phyloP scores from a whole-genome alignment of 2,329 filamentous ascomycete species.

The Dothidotthia symphoricarpi region DNA sequence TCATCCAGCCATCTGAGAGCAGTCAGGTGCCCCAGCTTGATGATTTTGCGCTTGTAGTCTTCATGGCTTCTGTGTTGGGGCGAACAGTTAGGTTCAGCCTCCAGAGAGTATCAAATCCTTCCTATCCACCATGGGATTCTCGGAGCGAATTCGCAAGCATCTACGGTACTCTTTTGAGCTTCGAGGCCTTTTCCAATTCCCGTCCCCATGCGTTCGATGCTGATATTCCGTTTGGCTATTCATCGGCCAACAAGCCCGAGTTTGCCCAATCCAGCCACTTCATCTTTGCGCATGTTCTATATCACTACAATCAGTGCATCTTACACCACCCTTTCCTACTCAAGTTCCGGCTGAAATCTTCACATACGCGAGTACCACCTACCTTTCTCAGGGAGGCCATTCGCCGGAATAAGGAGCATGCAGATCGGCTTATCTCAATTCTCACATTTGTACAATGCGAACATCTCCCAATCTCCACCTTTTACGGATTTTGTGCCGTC shows the following conservation, averaged over 20 bases:
- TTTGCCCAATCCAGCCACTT: constrained; percentile 25
- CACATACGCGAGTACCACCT: constrained; percentile 22
- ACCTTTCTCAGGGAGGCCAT: constrained; percentile 32
- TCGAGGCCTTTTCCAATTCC: constrained; percentile 33
- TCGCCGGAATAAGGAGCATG: constrained; percentile 28
- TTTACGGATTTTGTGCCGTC: constrained; percentile 35
- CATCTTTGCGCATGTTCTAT: constrained; percentile 35
- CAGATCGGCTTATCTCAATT: constrained; percentile 26
- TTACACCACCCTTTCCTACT: constrained; percentile 39
- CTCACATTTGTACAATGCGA: constrained; percentile 19
- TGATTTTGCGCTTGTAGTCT: constrained; percentile 28
- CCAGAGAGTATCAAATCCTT: constrained; percentile 7
- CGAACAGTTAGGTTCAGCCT: constrained; percentile 33
- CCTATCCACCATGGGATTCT: constrained; percentile 37
- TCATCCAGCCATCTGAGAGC: not conserved
- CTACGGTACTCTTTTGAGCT: constrained; percentile 31
- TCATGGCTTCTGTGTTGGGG: constrained; percentile 38
- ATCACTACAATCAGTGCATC: constrained; percentile 37
- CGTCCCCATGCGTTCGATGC: constrained; percentile 13
- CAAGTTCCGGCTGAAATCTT: constrained; percentile 20
- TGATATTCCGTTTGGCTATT: constrained; percentile 5
- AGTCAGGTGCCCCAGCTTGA: constrained; percentile 19
- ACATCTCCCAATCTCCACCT: constrained; percentile 24
- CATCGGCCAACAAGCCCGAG: constrained; percentile 10
- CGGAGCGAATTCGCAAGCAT: constrained; percentile 36